Evolutionary conservation across 148 eudicot genomes (phyloP), one percentile per base, ranked within the genome.

Genomic region (Camellia lanceoleosa): DNA sequence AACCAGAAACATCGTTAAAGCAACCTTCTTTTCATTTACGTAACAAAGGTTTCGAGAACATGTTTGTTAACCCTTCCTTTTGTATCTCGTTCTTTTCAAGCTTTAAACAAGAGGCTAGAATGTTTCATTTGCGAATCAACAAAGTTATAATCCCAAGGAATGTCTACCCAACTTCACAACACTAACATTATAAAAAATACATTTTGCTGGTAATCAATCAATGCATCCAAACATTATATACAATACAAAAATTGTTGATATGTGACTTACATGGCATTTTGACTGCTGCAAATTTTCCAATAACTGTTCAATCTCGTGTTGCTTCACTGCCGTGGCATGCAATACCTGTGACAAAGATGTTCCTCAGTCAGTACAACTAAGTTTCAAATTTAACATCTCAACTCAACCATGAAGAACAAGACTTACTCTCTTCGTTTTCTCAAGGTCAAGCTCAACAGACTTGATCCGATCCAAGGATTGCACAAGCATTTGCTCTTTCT

Each of bases 381-480:
- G 67, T 65, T 52, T 42, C 74, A 58, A n/a, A 43, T 30, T 41
- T 72, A 23, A 79, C 56, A 76, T 71, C 54, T 49, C 5, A n/a
- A 30, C 54, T 49, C 5, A n/a, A 30, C 23, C 59, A 71, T 42
- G 79, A 20, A 60, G 68, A 42, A 56, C 20, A 42, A 78, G 19
- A 14, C 86, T 82, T 87, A 92, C 97, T 83, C 87, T 89, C 80
- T 91, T 92, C 51, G 97, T 92, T 77, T 85, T 87, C 62, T 89
- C 91, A 20, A 92, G 97, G 80, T 92, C 97, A 72, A 68, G 76
- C 84, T 92, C 97, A 51, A 91, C 88, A 64, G 86, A 88, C 79
- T 89, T 92, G 80, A 92, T 92, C 89, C 94, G 86, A 55, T 88
- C 89, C 85, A 91, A 60, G 43, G 94, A 91, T 82, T 85, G 85